Percentiles rank a stretch among this genome's conserved stretches.
phyloP scores from a whole-genome alignment of 331 rosid genomes.

The Quercus phellos region DNA sequence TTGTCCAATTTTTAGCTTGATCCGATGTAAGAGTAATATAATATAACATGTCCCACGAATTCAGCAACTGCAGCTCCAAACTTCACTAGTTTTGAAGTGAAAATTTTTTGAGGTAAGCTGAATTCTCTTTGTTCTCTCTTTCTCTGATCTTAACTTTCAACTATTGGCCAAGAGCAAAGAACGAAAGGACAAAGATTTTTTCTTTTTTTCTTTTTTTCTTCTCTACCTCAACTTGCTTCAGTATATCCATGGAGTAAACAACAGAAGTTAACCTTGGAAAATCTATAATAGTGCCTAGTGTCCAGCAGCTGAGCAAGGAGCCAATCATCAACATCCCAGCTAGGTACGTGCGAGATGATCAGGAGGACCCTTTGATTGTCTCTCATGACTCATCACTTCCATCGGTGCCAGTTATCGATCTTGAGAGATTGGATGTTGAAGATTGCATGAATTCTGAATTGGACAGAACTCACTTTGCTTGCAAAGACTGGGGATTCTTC shows the following conservation, averaged over 20 bases:
- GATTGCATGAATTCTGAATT: slow-evolving; percentile 18
- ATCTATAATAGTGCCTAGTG: slow-evolving; percentile 28
- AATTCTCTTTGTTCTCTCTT: not conserved
- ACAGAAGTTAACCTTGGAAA: slow-evolving; percentile 24
- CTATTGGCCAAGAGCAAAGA: not conserved
- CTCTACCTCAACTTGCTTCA: no score
- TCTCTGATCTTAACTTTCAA: not conserved
- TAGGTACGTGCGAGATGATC: slow-evolving; percentile 16
- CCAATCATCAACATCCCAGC: slow-evolving; percentile 21
- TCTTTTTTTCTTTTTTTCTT: no score
- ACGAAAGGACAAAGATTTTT: not conserved
- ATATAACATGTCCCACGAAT: not conserved
- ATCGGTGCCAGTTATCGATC: slow-evolving; percentile 29
- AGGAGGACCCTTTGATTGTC: not conserved
- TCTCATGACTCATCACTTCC: not conserved
- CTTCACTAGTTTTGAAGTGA: no score
- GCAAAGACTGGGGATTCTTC: slow-evolving; percentile 39
- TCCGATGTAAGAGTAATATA: not conserved
- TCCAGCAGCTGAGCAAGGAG: slow-evolving; percentile 36
- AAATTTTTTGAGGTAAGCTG: no score
- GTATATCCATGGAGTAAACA: slow-evolving; percentile 7
- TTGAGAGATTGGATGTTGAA: slow-evolving; percentile 4
- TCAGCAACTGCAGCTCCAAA: no score
- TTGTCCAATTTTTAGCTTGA: not conserved
- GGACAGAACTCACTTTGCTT: slow-evolving; percentile 25